Conservation (phyloP, 2,329 filamentous ascomycete species). For the Sporothrix variecibatus region DNA sequence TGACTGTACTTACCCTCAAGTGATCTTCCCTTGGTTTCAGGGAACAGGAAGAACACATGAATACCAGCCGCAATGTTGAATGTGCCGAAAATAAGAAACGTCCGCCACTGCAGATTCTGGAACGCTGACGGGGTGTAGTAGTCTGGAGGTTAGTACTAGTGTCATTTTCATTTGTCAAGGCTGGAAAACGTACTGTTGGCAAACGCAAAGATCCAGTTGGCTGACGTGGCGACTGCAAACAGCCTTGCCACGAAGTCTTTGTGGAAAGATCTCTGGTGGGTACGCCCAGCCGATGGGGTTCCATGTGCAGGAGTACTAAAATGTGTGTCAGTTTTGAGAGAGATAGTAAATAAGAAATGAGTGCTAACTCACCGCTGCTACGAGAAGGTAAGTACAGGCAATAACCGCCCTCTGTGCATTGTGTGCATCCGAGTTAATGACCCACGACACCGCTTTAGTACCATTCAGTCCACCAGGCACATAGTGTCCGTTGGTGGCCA, state of each 20-base stretch:
- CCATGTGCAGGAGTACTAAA: constrained; percentile 47
- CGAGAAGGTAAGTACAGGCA: constrained; percentile 66
- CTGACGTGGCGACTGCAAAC: constrained; percentile 40
- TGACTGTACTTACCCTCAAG: background rate
- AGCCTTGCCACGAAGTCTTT: constrained; percentile 44
- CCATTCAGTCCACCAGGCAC: constrained; percentile 40
- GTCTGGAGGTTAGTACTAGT: background rate
- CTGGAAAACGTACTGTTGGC: background rate
- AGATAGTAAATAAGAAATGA: too few species aligned
- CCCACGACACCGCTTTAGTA: constrained; percentile 48
- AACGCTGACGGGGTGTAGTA: constrained; percentile 20
- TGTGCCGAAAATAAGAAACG: constrained; percentile 21
- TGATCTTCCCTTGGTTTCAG: constrained; percentile 16
- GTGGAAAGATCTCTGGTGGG: constrained; percentile 51
- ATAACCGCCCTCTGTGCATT: constrained; percentile 56
- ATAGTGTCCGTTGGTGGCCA: constrained; percentile 45
- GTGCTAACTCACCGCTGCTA: constrained; percentile 46
- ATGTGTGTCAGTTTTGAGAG: background rate
- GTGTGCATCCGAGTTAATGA: constrained; percentile 42
- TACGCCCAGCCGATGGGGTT: constrained; percentile 49
- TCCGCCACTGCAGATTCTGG: constrained; percentile 24
- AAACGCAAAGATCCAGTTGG: constrained; percentile 42
- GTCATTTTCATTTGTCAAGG: background rate
- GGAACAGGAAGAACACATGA: constrained; percentile 24
- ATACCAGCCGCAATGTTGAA: constrained; percentile 12